Evolutionary conservation across 805 yeast genomes (phyloP).

Genomic region (Spathaspora gorwiae): DNA sequence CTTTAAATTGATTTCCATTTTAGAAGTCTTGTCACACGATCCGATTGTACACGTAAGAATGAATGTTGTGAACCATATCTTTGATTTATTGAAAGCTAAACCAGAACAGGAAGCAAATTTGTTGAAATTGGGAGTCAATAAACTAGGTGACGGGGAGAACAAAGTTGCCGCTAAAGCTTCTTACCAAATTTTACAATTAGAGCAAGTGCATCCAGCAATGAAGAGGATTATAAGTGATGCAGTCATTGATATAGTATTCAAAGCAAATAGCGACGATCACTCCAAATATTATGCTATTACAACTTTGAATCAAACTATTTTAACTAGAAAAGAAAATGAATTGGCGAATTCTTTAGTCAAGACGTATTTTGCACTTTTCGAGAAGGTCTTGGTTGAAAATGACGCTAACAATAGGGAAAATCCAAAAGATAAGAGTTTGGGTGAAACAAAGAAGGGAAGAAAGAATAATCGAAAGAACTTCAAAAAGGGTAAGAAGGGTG

Average conservation of each 20-base stretch:
- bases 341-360: conserved; percentile 79
- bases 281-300: conserved; percentile 83
- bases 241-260: conserved; percentile 74
- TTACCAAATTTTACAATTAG: conserved; percentile 68
- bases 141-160: conserved; percentile 88
- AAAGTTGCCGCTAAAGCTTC: conserved; percentile 89
- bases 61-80: conserved; percentile 69
- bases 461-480: conserved; percentile 58
- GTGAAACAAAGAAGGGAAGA: conserved; percentile 55
- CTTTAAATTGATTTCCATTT: conserved; percentile 67
- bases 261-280: conserved; percentile 69
- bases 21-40: conserved; percentile 84
- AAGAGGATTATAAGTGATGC: conserved; percentile 74
- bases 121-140: conserved; percentile 83
- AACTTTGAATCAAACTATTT: conserved; percentile 88
- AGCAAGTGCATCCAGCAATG: conserved; percentile 96
- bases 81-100: conserved; percentile 74
- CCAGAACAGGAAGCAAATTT: conserved; percentile 97
- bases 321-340: conserved; percentile 70
- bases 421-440: conserved; percentile 38
- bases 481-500: conserved; percentile 86
- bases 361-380: conserved; percentile 83
- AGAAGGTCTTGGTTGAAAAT: conserved; percentile 69
- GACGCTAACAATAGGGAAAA: conserved; percentile 43
- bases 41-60: conserved; percentile 84